phyloP scores from a whole-genome alignment of 2,329 filamentous ascomycete genomes.

The Diaporthe citriasiana region DNA sequence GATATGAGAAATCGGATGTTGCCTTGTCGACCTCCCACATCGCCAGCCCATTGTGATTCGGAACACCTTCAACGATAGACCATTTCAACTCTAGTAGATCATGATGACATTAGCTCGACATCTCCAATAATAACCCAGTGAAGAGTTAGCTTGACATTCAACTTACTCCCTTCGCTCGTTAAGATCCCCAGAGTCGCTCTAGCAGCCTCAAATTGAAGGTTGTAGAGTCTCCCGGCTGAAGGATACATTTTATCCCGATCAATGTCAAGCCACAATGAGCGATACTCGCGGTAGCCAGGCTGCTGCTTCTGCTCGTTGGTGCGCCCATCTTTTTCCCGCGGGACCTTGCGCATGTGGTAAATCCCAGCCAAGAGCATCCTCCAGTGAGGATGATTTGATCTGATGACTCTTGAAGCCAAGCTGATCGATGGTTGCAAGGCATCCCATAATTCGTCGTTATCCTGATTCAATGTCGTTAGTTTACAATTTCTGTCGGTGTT shows the following conservation, averaged over 20 bases:
- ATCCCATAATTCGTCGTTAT: neutral
- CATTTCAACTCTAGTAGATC: neutral
- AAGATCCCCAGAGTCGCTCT: slow-evolving; percentile 14
- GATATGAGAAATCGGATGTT: neutral
- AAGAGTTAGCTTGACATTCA: neutral
- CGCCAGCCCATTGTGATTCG: neutral
- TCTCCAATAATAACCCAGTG: neutral
- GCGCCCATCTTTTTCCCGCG: slow-evolving; percentile 1
- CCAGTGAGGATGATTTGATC: slow-evolving; percentile 16
- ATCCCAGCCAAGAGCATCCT: slow-evolving; percentile 14
- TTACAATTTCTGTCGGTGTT: too few relatives aligned
- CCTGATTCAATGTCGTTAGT: neutral
- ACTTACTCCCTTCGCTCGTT: neutral
- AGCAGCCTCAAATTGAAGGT: neutral
- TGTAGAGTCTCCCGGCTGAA: neutral
- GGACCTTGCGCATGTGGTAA: slow-evolving; percentile 9
- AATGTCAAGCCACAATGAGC: neutral
- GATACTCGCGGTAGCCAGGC: neutral
- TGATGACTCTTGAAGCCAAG: neutral
- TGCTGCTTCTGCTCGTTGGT: neutral
- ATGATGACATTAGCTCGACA: neutral
- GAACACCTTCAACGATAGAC: neutral
- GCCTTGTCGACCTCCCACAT: neutral
- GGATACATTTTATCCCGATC: neutral
- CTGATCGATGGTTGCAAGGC: neutral